Percentiles rank a stretch among this genome's conserved stretches.
These are phyloP conservation scores for Daldinia grandis DNA, from an alignment of 495 filamentous ascomycete species.

Conservation along the genomic window DNA sequence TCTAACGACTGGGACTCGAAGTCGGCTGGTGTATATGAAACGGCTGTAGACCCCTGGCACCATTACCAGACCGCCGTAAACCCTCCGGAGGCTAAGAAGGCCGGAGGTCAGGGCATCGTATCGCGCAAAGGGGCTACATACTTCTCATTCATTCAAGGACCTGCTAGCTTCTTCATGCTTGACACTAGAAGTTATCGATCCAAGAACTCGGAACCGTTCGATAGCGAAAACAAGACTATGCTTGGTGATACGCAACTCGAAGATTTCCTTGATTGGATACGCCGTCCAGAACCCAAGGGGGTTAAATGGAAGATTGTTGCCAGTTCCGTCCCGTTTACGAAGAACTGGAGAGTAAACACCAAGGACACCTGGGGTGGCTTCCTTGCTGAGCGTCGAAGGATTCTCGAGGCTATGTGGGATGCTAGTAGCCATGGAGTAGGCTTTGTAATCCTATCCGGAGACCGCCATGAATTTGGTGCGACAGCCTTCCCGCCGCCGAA, in stretches of 20 bases:
- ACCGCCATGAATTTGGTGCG: slow-evolving; percentile 94
- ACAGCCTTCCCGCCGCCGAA: slow-evolving; percentile 83
- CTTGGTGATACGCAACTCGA: slow-evolving; percentile 80
- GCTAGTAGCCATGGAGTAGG: slow-evolving; percentile 74
- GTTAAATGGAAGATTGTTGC: slow-evolving; percentile 94
- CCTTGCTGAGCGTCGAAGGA: slow-evolving; percentile 74
- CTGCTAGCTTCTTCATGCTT: slow-evolving; percentile 91
- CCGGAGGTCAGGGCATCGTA: slow-evolving; percentile 42
- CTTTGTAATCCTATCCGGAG: slow-evolving; percentile 85
- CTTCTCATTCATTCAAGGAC: slow-evolving; percentile 86
- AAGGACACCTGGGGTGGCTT: slow-evolving; percentile 94
- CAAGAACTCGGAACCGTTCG: slow-evolving; percentile 58
- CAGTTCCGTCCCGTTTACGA: slow-evolving; percentile 90
- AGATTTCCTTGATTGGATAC: slow-evolving; percentile 81
- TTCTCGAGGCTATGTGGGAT: slow-evolving; percentile 93
- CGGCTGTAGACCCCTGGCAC: slow-evolving; percentile 84
- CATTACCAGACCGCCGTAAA: slow-evolving; percentile 88
- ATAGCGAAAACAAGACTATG: slow-evolving; percentile 76
- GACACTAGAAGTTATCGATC: slow-evolving; percentile 90
- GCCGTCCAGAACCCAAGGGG: slow-evolving; percentile 69
- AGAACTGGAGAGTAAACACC: slow-evolving; percentile 88
- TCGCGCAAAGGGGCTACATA: slow-evolving; percentile 70
- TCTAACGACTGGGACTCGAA: slow-evolving; percentile 58
- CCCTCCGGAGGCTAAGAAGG: slow-evolving; percentile 68
- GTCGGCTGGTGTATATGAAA: slow-evolving; percentile 49